Evolutionary conservation across 2,329 filamentous ascomycete genomes (phyloP), one percentile per base, ranked within the genome.

Genomic region (Epichloe coenophiala): DNA sequence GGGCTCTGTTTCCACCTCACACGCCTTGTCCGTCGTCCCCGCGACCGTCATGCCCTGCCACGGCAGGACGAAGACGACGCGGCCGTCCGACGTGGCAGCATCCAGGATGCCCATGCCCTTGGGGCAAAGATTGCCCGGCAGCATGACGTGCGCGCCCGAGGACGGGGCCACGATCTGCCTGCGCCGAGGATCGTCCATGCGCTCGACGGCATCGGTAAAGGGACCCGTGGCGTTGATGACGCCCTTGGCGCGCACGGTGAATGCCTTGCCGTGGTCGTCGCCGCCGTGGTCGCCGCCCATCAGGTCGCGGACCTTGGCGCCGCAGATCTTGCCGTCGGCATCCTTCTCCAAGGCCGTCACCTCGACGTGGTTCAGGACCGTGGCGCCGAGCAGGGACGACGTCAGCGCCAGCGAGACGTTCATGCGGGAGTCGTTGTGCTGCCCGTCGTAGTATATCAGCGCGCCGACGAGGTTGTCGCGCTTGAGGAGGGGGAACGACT

Each of bases 11-110:
- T 78, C 77, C 56, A 93, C 81, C 17, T 74, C 69, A 50, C 83
- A 85, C 3, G 85, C 81, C 51, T 81, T 82, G 60, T 93, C 86
- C 3, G 86, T 93, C 13, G 86, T 91, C 57, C 86, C 86, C 47
- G 87, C 86, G 54, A 93, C 86, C 6, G 87, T 91, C 71, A 87
- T 87, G 49, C 86, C 86, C 66, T 91, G 84, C 86, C 86, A 93
- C 7, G 86, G 86, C 48, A 93, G 73, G 65, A 93, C 88, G 73
- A 93, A 93, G 59, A 93, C 86, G 56, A 93, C 86, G 61, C 86
- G 81, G n/a, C 86, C 86, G 60, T 93, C 86, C 1, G 86, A 90
- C 3, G 87, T 89, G 40, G 79, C 77, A 2, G 87, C 86, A 59
- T 91, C 86, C 56, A 93, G 86, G 47, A 93, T 73, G 54, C 86